Evolutionary conservation across 1,139 yeast species (phyloP).

Genomic region (Candida sp.): DNA sequence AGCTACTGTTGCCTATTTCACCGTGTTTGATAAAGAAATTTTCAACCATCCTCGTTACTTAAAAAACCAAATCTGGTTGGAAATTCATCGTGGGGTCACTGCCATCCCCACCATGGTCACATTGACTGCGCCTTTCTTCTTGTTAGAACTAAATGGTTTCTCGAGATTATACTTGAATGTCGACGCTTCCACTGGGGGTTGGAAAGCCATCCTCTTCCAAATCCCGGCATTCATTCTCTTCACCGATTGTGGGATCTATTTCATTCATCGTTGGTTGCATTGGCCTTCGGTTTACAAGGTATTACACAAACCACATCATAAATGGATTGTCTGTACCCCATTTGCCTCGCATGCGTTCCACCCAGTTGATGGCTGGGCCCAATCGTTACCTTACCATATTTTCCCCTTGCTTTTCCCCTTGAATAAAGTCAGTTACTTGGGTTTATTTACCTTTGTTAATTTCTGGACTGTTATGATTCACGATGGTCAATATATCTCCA

Average conservation of each 20-base stretch:
- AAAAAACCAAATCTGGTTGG: constrained; percentile 86
- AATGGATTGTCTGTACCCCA: constrained; percentile 98
- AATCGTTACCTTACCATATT: constrained; percentile 88
- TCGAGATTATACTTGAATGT: constrained; percentile 72
- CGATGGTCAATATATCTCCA: constrained; percentile 93
- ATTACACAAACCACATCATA: constrained; percentile 98
- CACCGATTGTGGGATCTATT: constrained; percentile 90
- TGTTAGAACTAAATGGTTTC: constrained; percentile 78
- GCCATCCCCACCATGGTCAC: constrained; percentile 90
- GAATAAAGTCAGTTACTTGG: constrained; percentile 79
- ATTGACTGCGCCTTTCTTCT: constrained; percentile 86
- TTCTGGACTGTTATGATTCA: constrained; percentile 99
- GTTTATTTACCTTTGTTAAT: constrained; percentile 85
- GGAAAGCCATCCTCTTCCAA: constrained; percentile 62
- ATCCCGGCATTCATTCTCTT: constrained; percentile 79
- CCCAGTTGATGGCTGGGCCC: constrained; percentile 94
- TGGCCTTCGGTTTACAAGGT: constrained; percentile 84
- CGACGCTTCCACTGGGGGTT: constrained; percentile 64
- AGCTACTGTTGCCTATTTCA: constrained; percentile 70
- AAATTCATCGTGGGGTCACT: constrained; percentile 70
- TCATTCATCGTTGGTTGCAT: constrained; percentile 89
- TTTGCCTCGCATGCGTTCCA: constrained; percentile 99
- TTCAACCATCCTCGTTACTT: constrained; percentile 95
- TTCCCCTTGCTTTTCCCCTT: constrained; percentile 91
- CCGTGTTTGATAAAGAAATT: constrained; percentile 81